These are phyloP conservation scores for Taiozyma sp. DNA, from an alignment of 1,139 yeast genomes.

Conservation along the genomic window DNA sequence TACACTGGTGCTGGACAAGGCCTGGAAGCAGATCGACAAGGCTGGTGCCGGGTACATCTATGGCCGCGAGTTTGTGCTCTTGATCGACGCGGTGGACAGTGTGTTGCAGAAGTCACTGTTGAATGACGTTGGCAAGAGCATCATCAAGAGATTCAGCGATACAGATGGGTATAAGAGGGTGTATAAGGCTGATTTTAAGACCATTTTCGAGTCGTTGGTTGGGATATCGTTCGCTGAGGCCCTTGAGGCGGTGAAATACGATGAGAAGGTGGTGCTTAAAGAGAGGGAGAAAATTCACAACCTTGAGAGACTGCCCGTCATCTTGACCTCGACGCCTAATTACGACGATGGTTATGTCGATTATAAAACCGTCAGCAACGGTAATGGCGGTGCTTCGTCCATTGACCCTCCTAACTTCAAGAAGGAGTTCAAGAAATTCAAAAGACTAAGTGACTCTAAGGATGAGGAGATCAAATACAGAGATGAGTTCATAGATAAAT, in stretches of 20 bases:
- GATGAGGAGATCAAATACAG: constrained; percentile 22
- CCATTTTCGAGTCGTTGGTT: constrained; percentile 24
- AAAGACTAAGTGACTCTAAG: constrained; percentile 16
- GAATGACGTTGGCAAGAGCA: constrained; percentile 22
- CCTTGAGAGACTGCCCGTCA: neutral
- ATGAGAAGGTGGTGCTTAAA: neutral
- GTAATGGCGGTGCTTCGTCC: neutral
- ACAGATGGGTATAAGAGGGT: constrained; percentile 26
- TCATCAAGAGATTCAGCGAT: constrained; percentile 25
- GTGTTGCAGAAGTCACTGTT: constrained; percentile 17
- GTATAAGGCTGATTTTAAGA: constrained; percentile 26
- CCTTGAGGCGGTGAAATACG: constrained; percentile 9
- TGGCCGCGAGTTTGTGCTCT: constrained; percentile 22
- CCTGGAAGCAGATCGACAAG: constrained; percentile 29
- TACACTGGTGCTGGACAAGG: constrained; percentile 15
- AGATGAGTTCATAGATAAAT: constrained; percentile 19
- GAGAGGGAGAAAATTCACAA: neutral
- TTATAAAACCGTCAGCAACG: neutral
- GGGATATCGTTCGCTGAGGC: constrained; percentile 23
- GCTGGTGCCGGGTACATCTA: constrained; percentile 28
- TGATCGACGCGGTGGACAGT: constrained; percentile 22
- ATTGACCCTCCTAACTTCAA: constrained; percentile 16
- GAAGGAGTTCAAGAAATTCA: constrained; percentile 17
- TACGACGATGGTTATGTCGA: neutral
- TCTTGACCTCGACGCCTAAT: constrained; percentile 10